Evolutionary conservation across 345 rosid genomes (phyloP), one percentile per base, ranked within the genome.

Genomic region (Cardamine chenopodiifolia): DNA sequence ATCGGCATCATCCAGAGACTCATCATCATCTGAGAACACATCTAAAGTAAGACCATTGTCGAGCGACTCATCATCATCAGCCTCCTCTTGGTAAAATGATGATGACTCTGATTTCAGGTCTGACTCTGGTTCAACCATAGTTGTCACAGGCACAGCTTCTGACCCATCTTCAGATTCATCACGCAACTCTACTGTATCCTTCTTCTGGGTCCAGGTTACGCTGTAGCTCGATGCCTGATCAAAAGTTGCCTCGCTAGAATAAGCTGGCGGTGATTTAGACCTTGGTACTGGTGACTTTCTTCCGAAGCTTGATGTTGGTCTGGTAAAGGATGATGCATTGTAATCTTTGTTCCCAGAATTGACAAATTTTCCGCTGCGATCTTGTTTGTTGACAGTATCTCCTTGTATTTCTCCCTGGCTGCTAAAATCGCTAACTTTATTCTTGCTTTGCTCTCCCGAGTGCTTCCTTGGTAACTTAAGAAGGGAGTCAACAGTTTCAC

Each of bases 401-500:
- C 45, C 77, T 42, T 54, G 74, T 42, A 42, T 32, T 8, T 71
- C 67, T 66, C 84, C 83, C 10, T 64, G 82, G 75, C 49, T 70
- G 66, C 75, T 78, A 59, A 53, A 39, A 34, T 58, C 77, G 67
- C 72, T 69, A 71, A 32, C 62, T 72, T 81, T 85, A 62, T 79
- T 86, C 81, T 86, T 87, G 64, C 81, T 83, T 60, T 85, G 90
- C 70, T 86, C 97, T 26, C 66, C 80, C 1, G 97, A 88, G 76
- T 92, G 97, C 73, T 90, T 90, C 85, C 96, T 84, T 25, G 90
- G 86, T 49, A 91, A 79, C 83, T 87, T 85, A 59, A 91, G 90
- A 68, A 92, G 91, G 48, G 96, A 90, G 76, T 85, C 89, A 66
- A 90, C 92, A 61, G 93, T 86, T 77, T 89, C 92, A 60, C 73